Evolutionary conservation across 305 asterid genomes (phyloP).

Genomic region (Fraxinus dipetala): DNA sequence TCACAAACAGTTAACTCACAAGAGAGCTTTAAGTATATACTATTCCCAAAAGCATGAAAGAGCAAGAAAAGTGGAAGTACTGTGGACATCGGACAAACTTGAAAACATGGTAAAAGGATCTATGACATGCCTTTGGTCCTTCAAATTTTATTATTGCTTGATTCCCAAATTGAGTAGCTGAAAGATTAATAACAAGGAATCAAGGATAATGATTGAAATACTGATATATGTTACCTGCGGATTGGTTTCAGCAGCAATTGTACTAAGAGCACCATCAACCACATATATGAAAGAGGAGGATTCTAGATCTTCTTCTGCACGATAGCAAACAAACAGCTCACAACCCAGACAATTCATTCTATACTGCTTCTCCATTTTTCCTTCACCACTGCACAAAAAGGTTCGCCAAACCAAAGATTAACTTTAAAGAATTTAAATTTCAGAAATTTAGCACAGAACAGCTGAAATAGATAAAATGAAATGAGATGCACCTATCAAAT

Average conservation of each 20-base stretch:
- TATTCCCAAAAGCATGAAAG: conserved; percentile 1
- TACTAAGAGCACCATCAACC: conserved; percentile 92
- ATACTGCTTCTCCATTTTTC: conserved; percentile 85
- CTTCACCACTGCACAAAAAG: conserved; percentile 71
- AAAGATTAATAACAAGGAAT: conserved; percentile 6
- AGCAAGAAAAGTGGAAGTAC: conserved; percentile 25
- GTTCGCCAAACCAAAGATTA: conserved; percentile 14
- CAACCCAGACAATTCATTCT: conserved; percentile 94
- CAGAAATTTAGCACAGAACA: not conserved
- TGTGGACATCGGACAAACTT: not conserved
- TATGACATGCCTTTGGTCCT: not conserved
- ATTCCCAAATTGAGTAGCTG: conserved; percentile 6
- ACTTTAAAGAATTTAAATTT: not conserved
- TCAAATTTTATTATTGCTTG: conserved; percentile 4
- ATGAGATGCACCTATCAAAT: not conserved
- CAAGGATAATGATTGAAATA: conserved; percentile 16
- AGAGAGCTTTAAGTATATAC: conserved; percentile 2
- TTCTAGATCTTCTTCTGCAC: conserved; percentile 83
- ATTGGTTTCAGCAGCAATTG: conserved; percentile 96
- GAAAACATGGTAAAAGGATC: not conserved
- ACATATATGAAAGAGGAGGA: conserved; percentile 76
- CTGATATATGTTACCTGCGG: conserved; percentile 63
- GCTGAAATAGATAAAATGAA: not conserved
- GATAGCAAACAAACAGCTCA: conserved; percentile 92
- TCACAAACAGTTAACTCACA: conserved; percentile 13